Evolutionary conservation across 208 protist genomes (phyloP).

Genomic region (Phytomonas francai): DNA sequence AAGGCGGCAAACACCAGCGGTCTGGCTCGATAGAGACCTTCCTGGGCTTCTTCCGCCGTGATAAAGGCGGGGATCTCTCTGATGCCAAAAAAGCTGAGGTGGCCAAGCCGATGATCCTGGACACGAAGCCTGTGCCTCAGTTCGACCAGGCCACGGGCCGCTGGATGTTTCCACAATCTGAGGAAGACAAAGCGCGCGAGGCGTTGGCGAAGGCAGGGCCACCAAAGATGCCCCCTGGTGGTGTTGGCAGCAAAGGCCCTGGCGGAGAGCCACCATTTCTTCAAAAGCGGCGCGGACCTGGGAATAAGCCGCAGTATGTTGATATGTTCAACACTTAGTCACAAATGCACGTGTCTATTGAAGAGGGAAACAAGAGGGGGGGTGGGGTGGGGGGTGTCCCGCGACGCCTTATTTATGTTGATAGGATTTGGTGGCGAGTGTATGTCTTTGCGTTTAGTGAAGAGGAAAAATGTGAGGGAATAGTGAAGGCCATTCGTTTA

Average conservation of each 20-base stretch:
- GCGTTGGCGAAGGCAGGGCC: constrained; percentile 60
- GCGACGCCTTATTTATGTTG: neutral
- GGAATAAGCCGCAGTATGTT: constrained; percentile 54
- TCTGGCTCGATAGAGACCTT: constrained; percentile 54
- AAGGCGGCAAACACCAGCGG: constrained; percentile 11
- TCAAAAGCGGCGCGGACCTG: neutral
- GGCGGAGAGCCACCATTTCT: neutral
- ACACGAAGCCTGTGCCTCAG: constrained; percentile 66
- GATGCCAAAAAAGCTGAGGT: constrained; percentile 42
- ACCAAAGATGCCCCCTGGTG: constrained; percentile 34
- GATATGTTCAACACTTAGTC: constrained; percentile 62
- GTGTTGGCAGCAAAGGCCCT: constrained; percentile 7
- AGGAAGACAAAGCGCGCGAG: constrained; percentile 70
- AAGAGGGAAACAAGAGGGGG: neutral
- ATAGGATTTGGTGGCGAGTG: neutral
- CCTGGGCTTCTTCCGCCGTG: constrained; percentile 40
- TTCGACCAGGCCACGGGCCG: constrained; percentile 69
- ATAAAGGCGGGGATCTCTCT: constrained; percentile 14
- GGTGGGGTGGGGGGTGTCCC: too few species aligned
- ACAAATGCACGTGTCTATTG: neutral
- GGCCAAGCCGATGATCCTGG: constrained; percentile 81
- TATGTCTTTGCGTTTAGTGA: neutral
- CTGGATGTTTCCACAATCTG: constrained; percentile 75
- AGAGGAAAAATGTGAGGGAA: neutral
- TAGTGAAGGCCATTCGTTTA: neutral